Base-by-base conservation (phyloP, 2,329 filamentous ascomycete species). In the Curvularia sp. region DNA sequence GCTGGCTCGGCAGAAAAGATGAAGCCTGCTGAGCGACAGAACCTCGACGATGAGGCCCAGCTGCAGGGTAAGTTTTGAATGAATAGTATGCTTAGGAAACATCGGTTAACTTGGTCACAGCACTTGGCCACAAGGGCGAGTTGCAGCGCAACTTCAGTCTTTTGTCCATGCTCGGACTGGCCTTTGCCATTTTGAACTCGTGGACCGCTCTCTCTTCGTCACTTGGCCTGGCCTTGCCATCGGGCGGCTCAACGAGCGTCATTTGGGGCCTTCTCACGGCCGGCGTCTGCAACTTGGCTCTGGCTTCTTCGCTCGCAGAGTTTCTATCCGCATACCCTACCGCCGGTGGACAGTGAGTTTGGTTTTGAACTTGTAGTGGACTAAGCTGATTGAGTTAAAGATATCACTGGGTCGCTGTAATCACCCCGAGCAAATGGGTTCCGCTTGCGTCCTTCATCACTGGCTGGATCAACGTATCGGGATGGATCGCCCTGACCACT, bases 391-490 rank as follows among this genome's bases (percentile, higher is more conserved):
- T 52, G 4, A 58, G 35, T 24, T 10, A 13, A 43, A 73, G 71
- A 46, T 91, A 92, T 64, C 88, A 91, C 71, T 91, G 89, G 89
- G 89, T 88, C 2, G 88, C 89, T 54, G 81, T 86, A 50, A 78
- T 91, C 61, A 82, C 84, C 31, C 88, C 86, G 81, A 81, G 83
- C 58, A 78, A 76, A 55, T 89, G 83, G 81, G 84, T 85, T 18
- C 85, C 86, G 0, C 79, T 86, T 30, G 82, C 91, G 10, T 88
- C 87, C 47, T 92, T 88, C 80, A 84, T 87, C 47, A 91, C 88
- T 0, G 89, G 89, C 28, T 92, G 89, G 88, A 90, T 88, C 73
- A 89, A 88, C 66, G 84, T 87, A 38, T 86, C 86, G n/a, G 89
- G 88, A 15, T 91, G 89, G 87, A 87, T 90, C 31, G 76, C 76